Evolutionary conservation across 2,329 filamentous ascomycete species (phyloP).

Genomic region (Phyllosticta citrichinensis): DNA sequence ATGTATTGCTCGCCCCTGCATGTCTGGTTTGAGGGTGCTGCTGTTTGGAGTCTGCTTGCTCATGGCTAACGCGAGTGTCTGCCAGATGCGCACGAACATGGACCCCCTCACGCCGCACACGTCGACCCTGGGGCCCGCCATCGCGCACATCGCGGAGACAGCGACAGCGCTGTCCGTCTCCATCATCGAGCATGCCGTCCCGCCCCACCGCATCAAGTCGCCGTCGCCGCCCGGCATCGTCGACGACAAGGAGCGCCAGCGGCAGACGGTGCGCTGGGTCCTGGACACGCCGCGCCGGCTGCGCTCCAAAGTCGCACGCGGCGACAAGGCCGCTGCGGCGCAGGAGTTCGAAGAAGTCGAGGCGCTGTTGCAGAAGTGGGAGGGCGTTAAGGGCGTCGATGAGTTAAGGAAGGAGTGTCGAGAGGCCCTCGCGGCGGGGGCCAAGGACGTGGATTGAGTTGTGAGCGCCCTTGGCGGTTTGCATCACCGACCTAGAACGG

Average conservation of each 20-base stretch:
- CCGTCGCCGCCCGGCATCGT: not conserved
- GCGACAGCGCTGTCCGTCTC: constrained; percentile 32
- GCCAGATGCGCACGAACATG: constrained; percentile 68
- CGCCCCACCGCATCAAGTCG: not conserved
- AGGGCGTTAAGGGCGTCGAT: constrained; percentile 32
- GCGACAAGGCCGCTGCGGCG: constrained; percentile 51
- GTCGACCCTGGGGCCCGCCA: constrained; percentile 61
- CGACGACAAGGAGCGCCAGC: constrained; percentile 33
- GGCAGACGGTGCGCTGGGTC: constrained; percentile 52
- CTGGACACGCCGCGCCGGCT: constrained; percentile 52
- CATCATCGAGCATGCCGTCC: constrained; percentile 20
- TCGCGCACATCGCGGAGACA: constrained; percentile 63
- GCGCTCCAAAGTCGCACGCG: constrained; percentile 47
- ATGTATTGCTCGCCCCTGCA: constrained; percentile 9
- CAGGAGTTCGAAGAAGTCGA: constrained; percentile 36
- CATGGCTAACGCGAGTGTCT: not conserved
- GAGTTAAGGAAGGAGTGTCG: constrained; percentile 31
- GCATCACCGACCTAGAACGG: not conserved
- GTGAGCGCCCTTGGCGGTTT: not conserved
- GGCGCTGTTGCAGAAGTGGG: constrained; percentile 34
- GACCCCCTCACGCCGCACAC: constrained; percentile 67
- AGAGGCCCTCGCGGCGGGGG: not conserved
- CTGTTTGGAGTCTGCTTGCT: not conserved
- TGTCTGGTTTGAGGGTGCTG: not conserved
- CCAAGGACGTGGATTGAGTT: not conserved